Conservation (phyloP, 495 filamentous ascomycete genomes). For the Tuber umbilicatum region DNA sequence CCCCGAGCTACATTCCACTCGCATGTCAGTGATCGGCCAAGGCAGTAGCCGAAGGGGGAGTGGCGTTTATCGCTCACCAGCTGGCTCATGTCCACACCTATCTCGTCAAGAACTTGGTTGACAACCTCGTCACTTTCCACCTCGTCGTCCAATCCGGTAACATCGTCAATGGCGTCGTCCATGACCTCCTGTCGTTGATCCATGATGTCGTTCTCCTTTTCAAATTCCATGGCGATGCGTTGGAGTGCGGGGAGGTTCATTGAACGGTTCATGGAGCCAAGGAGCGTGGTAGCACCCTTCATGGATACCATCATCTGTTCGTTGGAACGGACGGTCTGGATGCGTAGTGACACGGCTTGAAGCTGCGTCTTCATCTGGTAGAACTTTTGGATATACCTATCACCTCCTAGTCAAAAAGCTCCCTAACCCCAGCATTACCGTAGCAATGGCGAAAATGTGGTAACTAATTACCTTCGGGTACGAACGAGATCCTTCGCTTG, state of each 20-base stretch:
- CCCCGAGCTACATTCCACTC: conserved; percentile 55
- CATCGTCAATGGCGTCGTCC: conserved; percentile 99
- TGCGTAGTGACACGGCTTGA: conserved; percentile 87
- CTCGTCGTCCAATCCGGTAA: conserved; percentile 81
- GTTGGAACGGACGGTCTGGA: conserved; percentile 96
- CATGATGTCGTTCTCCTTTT: conserved; percentile 98
- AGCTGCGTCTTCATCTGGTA: conserved; percentile 95
- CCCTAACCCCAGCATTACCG: not conserved
- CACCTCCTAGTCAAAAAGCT: not conserved
- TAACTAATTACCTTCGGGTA: conserved; percentile 62
- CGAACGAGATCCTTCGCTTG: conserved; percentile 95
- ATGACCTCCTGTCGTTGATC: conserved; percentile 99
- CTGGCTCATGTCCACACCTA: conserved; percentile 85
- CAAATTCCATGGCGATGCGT: conserved; percentile 98
- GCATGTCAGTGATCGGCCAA: not conserved
- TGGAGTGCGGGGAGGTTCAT: conserved; percentile 96
- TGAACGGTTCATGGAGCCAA: conserved; percentile 91
- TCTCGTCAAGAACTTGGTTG: conserved; percentile 91
- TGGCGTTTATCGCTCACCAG: conserved; percentile 54
- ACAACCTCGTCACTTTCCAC: conserved; percentile 93
- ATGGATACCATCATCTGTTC: conserved; percentile 99
- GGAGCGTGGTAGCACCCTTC: conserved; percentile 88
- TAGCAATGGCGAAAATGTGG: not conserved
- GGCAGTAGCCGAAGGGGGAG: not conserved
- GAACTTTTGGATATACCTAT: conserved; percentile 92